Base-by-base conservation (phyloP, 768 basidiomycete species). In the Naganishia vaughanmartiniae region DNA sequence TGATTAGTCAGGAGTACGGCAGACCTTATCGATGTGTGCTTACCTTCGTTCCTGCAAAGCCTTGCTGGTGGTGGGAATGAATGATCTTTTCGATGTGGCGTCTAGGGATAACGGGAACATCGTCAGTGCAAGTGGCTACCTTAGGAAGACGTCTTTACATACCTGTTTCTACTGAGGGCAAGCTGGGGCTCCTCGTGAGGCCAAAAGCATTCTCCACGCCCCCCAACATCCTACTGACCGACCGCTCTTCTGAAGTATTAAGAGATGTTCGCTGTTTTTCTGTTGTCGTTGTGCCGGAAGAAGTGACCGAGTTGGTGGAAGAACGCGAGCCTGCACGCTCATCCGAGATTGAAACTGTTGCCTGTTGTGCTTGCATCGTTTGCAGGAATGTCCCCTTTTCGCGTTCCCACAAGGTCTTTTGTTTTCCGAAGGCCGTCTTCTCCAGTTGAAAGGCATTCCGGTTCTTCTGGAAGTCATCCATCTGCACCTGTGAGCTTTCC, bases 41-140 rank as follows among this genome's bases (percentile, higher is more conserved):
- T 31, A 70, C 69, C 39, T 54, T 34, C 63, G 58, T 42, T 70
- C 69, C 19, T 65, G 57, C 2, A 69, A 30, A 58, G 68, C 54
- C 11, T 28, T 45, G 17, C 68, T 51, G 48, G 21, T 24, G 5
- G 57, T 60, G 5, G 48, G 54, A 34, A 66, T 66, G 5, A 66
- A 48, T 3, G 65, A 66, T 28, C 53, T 51, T 34, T 45, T 31
- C 26, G 60, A 63, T n/a, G 60, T 46, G n/a, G 17, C 24, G 30
- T 63, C 60, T 63, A 30, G 11, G 30, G 26, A 24, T 24, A 24
- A 51, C 24, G 48, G 45, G 14, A 17, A 45, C 5, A 45, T 58
- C 24, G 42, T 24, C 7, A 30, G 54, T 33, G 26, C 33, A 11
- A 55, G 4, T 34, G 54, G 17, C 26, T 31, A 33, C 30, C 5